phyloP scores from a whole-genome alignment of 192 early-diverging fungal species.

The Entomortierella lignicola region DNA sequence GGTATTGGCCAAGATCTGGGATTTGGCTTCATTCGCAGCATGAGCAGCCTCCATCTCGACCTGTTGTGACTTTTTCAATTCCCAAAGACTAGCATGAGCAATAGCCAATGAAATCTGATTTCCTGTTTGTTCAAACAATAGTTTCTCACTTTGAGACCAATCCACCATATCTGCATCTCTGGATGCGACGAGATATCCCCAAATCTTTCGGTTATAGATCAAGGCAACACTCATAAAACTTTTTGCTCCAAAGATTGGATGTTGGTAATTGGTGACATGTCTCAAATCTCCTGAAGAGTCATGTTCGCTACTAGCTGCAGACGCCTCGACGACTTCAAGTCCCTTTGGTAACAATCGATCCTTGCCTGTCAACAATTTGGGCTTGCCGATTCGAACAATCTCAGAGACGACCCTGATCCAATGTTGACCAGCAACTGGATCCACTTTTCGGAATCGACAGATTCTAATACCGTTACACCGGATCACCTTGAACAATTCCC shows the following conservation, averaged over 20 bases:
- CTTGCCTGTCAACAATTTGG: constrained; percentile 21
- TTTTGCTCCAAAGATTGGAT: constrained; percentile 33
- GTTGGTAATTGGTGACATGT: constrained; percentile 24
- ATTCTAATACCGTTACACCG: constrained; percentile 50
- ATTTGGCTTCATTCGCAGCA: constrained; percentile 55
- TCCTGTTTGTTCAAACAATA: constrained; percentile 55
- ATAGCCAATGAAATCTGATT: constrained; percentile 59
- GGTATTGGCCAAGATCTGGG: constrained; percentile 58
- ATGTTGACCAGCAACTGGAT: constrained; percentile 37
- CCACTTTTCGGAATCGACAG: constrained; percentile 28
- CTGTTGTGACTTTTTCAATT: constrained; percentile 53
- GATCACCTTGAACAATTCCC: constrained; percentile 52
- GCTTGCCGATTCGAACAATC: constrained; percentile 31
- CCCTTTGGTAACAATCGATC: constrained; percentile 42
- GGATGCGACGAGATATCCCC: constrained; percentile 54
- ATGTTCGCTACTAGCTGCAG: background rate
- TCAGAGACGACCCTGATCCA: constrained; percentile 39
- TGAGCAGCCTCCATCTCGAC: constrained; percentile 58
- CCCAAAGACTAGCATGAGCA: constrained; percentile 49
- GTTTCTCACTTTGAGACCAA: constrained; percentile 53
- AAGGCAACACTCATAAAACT: constrained; percentile 45
- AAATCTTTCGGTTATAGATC: constrained; percentile 35
- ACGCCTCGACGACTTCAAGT: constrained; percentile 6
- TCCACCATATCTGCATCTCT: constrained; percentile 25
- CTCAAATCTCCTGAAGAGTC: constrained; percentile 25